Conservation (phyloP, 441 rosid genomes). For the Pelargonium australe region DNA sequence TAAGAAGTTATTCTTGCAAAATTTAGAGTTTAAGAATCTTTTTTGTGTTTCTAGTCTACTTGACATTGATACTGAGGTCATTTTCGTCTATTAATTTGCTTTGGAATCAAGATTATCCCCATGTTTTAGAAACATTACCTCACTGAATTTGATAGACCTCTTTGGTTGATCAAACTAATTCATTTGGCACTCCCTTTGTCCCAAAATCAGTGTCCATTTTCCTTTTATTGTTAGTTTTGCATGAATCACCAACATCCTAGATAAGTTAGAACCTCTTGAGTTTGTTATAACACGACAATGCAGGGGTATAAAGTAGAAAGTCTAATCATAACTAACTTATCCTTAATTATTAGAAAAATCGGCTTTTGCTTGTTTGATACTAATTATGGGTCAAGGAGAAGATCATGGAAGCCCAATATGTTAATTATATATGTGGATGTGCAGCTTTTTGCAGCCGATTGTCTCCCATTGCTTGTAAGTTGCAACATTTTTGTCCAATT, state of each 20-base stretch:
- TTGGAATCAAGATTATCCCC: neutral
- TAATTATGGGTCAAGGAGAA: neutral
- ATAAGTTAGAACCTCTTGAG: neutral
- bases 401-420: neutral
- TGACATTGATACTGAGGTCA: neutral
- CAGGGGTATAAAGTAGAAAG: neutral
- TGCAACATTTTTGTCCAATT: neutral
- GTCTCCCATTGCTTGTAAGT: neutral
- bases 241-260: neutral
- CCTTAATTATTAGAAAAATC: too few relatives aligned
- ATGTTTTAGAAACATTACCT: neutral
- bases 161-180: neutral
- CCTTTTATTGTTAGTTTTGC: neutral
- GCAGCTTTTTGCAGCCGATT: neutral
- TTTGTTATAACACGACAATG: too few relatives aligned
- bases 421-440: neutral
- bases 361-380: too few relatives aligned
- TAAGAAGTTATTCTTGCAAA: too few relatives aligned
- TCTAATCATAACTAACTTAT: neutral
- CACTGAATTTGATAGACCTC: neutral
- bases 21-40: neutral
- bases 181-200: neutral
- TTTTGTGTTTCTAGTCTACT: neutral
- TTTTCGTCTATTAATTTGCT: neutral
- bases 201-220: neutral